Evolutionary conservation across 2,329 filamentous ascomycete species (phyloP), one percentile per base, ranked within the genome.

Genomic region (Clonostachys solani): DNA sequence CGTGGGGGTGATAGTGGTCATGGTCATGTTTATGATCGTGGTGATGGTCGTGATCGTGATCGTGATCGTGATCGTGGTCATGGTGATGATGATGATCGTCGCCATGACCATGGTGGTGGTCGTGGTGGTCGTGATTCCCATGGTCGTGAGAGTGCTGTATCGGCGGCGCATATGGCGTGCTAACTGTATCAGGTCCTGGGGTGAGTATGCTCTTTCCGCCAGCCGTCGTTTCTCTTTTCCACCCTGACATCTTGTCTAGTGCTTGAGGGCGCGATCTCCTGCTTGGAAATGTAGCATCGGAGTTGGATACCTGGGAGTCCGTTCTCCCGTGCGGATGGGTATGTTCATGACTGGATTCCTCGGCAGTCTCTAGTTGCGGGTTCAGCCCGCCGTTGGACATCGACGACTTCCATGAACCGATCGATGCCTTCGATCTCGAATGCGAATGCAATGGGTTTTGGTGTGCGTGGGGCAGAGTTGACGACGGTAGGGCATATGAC

Each of bases 401-500:
- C 42, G 61, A 63, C 36, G 62, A 56, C 46, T 57, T 59, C 55
- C 65, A 64, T 40, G 69, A 65, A 44, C 69, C 68, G 44, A 76
- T 66, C 13, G 65, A 62, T 43, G 65, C 52, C 52, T 64, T 67
- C 9, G 68, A 65, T 40, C 65, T 63, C 12, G 64, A 61, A 47
- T 66, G 63, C 7, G 66, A 60, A 53, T 73, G 66, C 42, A 67
- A 60, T 49, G 68, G 61, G 43, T 68, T 68, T 46, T 72, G 65
- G 53, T 77, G 70, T 48, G 68, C 70, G 53, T 74, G 74, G 45
- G 73, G 71, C 42, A 78, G 60, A 37, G 74, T 67, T 35, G 75
- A 68, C 35, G 74, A 70, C n/a, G 78, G 78, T 47, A 81, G 61
- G 45, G 71, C 67, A 58, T 78, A 81, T 18, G 78, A 73, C 36